Percentiles rank a stretch among this genome's conserved stretches.
These are phyloP conservation scores for Cercospora zeae-maydis DNA, from an alignment of 2,329 filamentous ascomycete species.

Conservation along the genomic window DNA sequence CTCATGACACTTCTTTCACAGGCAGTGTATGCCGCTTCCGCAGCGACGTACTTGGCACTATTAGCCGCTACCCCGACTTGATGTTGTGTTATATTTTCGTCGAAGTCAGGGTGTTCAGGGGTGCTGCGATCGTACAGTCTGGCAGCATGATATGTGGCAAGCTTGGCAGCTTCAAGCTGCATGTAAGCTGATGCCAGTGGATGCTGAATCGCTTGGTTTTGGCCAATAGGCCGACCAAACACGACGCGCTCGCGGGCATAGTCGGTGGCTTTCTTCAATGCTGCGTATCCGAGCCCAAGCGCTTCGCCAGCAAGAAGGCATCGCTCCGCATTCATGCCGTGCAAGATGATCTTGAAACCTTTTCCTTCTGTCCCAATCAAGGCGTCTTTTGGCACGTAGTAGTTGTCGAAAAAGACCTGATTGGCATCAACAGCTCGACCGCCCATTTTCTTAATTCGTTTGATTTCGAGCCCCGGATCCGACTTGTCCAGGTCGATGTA, in stretches of 20 bases:
- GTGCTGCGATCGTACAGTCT: constrained; percentile 53
- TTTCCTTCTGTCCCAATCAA: constrained; percentile 70
- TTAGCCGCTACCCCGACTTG: constrained; percentile 55
- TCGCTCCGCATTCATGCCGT: constrained; percentile 51
- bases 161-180: constrained; percentile 59
- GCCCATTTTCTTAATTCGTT: constrained; percentile 80
- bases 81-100: constrained; percentile 42
- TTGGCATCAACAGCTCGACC: constrained; percentile 79
- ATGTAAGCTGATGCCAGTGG: constrained; percentile 58
- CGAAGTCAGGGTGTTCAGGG: constrained; percentile 32
- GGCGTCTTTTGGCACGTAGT: constrained; percentile 59
- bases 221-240: constrained; percentile 56
- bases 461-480: constrained; percentile 60
- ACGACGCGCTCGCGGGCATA: constrained; percentile 52
- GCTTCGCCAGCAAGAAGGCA: constrained; percentile 66
- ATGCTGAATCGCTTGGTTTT: constrained; percentile 59
- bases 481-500: constrained; percentile 68
- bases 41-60: constrained; percentile 56
- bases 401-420: constrained; percentile 83
- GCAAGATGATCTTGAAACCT: constrained; percentile 66
- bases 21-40: constrained; percentile 58
- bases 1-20: constrained; percentile 58
- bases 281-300: constrained; percentile 73
- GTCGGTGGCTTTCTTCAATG: constrained; percentile 36
- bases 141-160: constrained; percentile 60